Conservation (phyloP, 1,284 basidiomycete genomes). For the Irpex lacteus region DNA sequence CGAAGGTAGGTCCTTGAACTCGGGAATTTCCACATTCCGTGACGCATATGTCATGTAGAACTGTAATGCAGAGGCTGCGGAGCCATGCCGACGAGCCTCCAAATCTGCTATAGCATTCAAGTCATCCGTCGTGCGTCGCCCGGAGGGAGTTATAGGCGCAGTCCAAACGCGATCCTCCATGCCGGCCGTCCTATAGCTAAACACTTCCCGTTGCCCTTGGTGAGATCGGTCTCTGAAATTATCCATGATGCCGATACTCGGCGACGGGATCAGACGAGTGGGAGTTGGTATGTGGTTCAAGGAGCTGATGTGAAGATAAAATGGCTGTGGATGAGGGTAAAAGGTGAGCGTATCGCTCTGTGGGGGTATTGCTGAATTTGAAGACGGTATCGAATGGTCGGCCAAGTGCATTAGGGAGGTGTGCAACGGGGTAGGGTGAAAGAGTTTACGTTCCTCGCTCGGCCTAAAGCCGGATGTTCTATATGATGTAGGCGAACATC, state of each 20-base stretch:
- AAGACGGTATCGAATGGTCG: constrained; percentile 1
- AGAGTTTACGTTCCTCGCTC: constrained; percentile 23
- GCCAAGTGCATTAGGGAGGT: constrained; percentile 23
- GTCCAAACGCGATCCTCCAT: neutral
- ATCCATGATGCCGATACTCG: neutral
- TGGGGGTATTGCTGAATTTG: constrained; percentile 28
- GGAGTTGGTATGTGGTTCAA: constrained; percentile 16
- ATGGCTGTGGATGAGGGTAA: constrained; percentile 23
- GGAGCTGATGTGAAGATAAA: constrained; percentile 20
- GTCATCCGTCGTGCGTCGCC: neutral
- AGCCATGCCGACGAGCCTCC: constrained; percentile 2
- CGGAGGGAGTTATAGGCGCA: neutral
- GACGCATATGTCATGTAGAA: constrained; percentile 1
- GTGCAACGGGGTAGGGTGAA: constrained; percentile 25
- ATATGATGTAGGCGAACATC: constrained; percentile 30
- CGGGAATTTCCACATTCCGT: neutral
- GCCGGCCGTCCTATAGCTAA: neutral
- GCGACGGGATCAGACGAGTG: neutral
- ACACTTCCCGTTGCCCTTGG: neutral
- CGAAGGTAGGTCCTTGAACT: neutral
- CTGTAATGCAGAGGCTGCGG: neutral
- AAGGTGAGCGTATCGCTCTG: constrained; percentile 15
- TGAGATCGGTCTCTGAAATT: neutral
- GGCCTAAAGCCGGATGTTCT: constrained; percentile 17
- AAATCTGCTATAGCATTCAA: neutral